Evolutionary conservation across 140 eudicot genomes (phyloP), one percentile per base, ranked within the genome.

Genomic region (Flaveria floridana): DNA sequence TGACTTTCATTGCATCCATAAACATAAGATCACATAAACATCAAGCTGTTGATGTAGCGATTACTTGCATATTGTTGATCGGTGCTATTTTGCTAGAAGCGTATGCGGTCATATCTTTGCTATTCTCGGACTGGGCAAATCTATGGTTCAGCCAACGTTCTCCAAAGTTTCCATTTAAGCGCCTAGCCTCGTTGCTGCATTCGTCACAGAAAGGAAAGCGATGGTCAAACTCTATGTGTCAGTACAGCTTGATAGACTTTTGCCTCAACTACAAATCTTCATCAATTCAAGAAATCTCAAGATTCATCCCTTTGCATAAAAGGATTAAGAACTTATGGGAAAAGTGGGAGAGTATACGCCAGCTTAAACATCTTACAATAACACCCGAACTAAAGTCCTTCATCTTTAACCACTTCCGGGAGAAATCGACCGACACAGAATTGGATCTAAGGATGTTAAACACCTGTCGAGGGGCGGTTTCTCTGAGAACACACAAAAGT

Each of bases 141-240:
- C 79, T 84, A 55, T 81, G 80, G 85, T 70, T 81, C 64, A 77
- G 68, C 67, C 65, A 65, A 13, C 77, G 65, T 59, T 51, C 81
- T 61, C 50, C 61, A 26, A 81, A 75, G 68, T 50, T 44, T 19
- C 77, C 76, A 57, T 47, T 74, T 19, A 10, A 8, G 20, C 41
- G 11, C 16, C 3, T 42, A 4, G 44, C 52, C 51, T 51, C 52
- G 39, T 52, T 46, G 9, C 70, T 69, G 55, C 46, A 57, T 16
- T 18, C 74, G 10, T 34, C 44, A 2, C 57, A 69, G 3, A 76
- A 75, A 37, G 21, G 23, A 21, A 75, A 48, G 73, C 70, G 85
- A 69, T 86, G 90, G 90, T 86, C 87, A 1, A 74, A 73, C 42
- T 65, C 83, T 30, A 73, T 86, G 81, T 78, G 65, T 48, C 90